These are phyloP conservation scores for Lentinula sp. DNA, from an alignment of 768 basidiomycete genomes.

Conservation along the genomic window DNA sequence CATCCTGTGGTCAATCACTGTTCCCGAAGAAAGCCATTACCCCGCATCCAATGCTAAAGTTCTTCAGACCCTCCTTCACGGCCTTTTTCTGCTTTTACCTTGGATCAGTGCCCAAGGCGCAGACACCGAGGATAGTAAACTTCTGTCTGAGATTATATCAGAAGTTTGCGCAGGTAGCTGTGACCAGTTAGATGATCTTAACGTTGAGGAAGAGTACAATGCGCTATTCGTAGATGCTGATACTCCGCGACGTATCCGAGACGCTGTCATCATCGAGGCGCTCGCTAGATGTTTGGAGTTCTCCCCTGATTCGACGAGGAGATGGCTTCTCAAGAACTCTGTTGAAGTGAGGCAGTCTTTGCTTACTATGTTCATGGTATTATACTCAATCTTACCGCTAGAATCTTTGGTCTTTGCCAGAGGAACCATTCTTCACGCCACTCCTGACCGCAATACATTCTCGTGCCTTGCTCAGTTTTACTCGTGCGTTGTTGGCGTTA, in stretches of 20 bases:
- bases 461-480: constrained; percentile 38
- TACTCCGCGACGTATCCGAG: constrained; percentile 24
- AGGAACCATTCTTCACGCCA: constrained; percentile 29
- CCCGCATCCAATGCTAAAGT: constrained; percentile 34
- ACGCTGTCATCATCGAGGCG: constrained; percentile 37
- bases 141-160: constrained; percentile 36
- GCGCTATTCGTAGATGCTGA: constrained; percentile 30
- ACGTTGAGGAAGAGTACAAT: constrained; percentile 49
- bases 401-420: constrained; percentile 43
- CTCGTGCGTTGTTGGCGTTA: constrained; percentile 23
- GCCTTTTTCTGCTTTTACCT: constrained; percentile 45
- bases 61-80: constrained; percentile 47
- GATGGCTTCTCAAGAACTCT: constrained; percentile 43
- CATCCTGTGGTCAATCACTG: constrained; percentile 40
- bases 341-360: constrained; percentile 36
- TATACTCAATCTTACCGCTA: constrained; percentile 15
- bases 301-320: constrained; percentile 33
- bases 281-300: constrained; percentile 49
- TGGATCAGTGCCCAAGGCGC: constrained; percentile 22
- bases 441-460: constrained; percentile 40
- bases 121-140: constrained; percentile 24
- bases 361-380: neutral
- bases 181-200: constrained; percentile 39
- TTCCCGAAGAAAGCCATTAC: constrained; percentile 35
- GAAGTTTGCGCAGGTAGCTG: constrained; percentile 40